Conservation (phyloP, 2,329 filamentous ascomycete genomes). For the Botrytis fabae region DNA sequence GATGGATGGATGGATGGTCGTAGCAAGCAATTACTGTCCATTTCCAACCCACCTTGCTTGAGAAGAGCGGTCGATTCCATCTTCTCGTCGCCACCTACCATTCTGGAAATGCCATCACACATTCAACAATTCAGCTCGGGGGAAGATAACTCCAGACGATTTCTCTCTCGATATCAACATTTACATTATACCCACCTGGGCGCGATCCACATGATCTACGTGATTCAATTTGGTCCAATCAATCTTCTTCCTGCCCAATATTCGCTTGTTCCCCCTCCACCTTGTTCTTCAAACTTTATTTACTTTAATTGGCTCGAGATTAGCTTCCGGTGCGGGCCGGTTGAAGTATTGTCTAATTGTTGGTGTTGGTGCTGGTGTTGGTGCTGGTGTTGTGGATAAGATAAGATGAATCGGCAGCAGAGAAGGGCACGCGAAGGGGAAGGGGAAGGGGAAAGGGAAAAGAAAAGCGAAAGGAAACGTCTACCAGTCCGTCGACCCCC, state of each 20-base stretch:
- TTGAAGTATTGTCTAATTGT: background rate
- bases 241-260: background rate
- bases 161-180: background rate
- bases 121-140: slow-evolving; percentile 7
- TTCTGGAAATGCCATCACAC: background rate
- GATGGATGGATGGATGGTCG: too few species aligned
- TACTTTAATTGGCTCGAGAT: background rate
- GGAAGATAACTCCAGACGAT: background rate
- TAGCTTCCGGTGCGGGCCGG: slow-evolving; percentile 4
- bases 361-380: background rate
- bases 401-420: background rate
- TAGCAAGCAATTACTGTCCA: background rate
- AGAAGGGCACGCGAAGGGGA: background rate
- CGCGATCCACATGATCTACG: background rate
- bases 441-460: background rate
- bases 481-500: background rate
- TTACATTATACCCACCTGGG: background rate
- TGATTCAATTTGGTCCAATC: background rate
- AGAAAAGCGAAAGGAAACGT: background rate
- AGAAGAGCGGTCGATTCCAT: background rate
- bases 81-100: background rate
- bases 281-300: background rate
- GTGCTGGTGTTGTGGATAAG: background rate
- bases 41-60: background rate
- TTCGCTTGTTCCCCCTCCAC: background rate